Evolutionary conservation across 1,284 basidiomycete species (phyloP).

Genomic region (Xanthoconium separans): DNA sequence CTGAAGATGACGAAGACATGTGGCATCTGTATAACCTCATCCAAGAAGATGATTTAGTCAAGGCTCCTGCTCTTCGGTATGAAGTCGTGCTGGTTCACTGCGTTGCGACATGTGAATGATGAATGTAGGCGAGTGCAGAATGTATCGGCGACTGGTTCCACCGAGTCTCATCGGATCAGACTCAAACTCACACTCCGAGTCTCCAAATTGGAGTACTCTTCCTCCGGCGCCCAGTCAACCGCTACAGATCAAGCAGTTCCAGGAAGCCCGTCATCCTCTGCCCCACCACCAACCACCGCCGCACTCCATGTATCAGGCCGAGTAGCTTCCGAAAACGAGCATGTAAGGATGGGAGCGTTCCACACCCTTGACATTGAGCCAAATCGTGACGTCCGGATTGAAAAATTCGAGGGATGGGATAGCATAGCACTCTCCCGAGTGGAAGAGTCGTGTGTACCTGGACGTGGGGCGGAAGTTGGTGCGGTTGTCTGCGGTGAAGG

Average conservation of each 20-base stretch:
- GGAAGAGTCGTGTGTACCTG: constrained; percentile 87
- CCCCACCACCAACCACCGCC: constrained; percentile 48
- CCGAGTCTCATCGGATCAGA: constrained; percentile 86
- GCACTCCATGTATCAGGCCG: constrained; percentile 87
- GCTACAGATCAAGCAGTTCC: constrained; percentile 44
- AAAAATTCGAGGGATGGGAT: constrained; percentile 90
- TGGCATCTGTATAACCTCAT: constrained; percentile 99
- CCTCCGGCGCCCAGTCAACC: constrained; percentile 53
- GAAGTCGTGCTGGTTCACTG: background rate
- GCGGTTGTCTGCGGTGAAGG: constrained; percentile 97
- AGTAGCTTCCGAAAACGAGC: constrained; percentile 87
- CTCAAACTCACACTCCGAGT: constrained; percentile 87
- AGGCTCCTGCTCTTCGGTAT: constrained; percentile 86
- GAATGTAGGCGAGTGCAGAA: constrained; percentile 63
- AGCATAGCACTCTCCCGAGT: constrained; percentile 82
- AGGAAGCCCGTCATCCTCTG: constrained; percentile 40
- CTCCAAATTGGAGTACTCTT: constrained; percentile 66
- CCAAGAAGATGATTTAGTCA: constrained; percentile 82
- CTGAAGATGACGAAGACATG: constrained; percentile 98
- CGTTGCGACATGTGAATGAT: constrained; percentile 3
- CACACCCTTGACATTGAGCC: constrained; percentile 95
- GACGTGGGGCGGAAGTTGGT: constrained; percentile 92
- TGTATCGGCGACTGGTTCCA: constrained; percentile 89
- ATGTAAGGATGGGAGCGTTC: constrained; percentile 93
- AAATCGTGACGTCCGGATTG: constrained; percentile 90